Conservation (phyloP, 495 filamentous ascomycete genomes). For the Tuber microsphaerosporum region DNA sequence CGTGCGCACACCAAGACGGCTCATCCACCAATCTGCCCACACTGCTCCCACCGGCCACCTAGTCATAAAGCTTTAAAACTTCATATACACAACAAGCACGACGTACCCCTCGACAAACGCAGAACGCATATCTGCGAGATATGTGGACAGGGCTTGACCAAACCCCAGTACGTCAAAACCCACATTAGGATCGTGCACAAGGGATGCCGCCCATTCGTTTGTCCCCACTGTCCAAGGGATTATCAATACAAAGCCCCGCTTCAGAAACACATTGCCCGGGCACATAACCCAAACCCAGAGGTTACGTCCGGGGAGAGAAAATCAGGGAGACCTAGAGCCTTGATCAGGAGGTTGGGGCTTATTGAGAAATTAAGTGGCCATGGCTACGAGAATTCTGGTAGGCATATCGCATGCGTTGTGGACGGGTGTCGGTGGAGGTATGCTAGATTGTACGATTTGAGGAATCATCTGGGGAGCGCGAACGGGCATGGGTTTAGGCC, state of each 20-base stretch:
- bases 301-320: neutral
- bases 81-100: slow-evolving; percentile 65
- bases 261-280: slow-evolving; percentile 18
- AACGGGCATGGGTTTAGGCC: slow-evolving; percentile 31
- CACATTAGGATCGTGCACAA: slow-evolving; percentile 72
- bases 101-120: slow-evolving; percentile 54
- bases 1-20: slow-evolving; percentile 61
- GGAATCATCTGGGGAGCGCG: slow-evolving; percentile 24
- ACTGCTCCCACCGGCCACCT: slow-evolving; percentile 48
- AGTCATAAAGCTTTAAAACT: slow-evolving; percentile 50
- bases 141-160: slow-evolving; percentile 59
- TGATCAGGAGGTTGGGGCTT: slow-evolving; percentile 14
- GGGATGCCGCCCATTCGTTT: slow-evolving; percentile 44
- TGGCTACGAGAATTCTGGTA: slow-evolving; percentile 38
- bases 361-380: slow-evolving; percentile 34
- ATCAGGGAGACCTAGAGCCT: slow-evolving; percentile 2
- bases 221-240: slow-evolving; percentile 27
- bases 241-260: slow-evolving; percentile 36
- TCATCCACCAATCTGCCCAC: slow-evolving; percentile 67
- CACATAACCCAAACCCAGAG: slow-evolving; percentile 6
- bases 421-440: slow-evolving; percentile 37
- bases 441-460: slow-evolving; percentile 33
- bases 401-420: slow-evolving; percentile 35
- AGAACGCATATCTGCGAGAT: slow-evolving; percentile 58
- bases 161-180: slow-evolving; percentile 66